phyloP scores from a whole-genome alignment of 331 rosid genomes.

The Cydonia oblonga region DNA sequence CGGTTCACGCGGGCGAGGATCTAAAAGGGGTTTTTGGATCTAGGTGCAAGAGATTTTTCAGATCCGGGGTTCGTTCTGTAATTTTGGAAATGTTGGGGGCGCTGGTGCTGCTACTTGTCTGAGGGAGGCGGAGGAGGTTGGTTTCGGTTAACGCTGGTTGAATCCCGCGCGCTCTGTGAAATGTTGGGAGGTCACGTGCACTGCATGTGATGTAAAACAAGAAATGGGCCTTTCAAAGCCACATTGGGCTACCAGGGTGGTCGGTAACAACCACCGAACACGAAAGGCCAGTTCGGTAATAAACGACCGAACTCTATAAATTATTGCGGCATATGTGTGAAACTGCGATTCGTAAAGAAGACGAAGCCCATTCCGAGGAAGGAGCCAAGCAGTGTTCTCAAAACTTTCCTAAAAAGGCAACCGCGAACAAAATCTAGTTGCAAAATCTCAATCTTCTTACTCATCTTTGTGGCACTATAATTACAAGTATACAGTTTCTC shows the following conservation, averaged over 20 bases:
- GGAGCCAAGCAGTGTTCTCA: neutral
- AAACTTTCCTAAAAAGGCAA: neutral
- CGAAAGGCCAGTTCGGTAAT: too few relatives aligned
- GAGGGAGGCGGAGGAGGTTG: neutral
- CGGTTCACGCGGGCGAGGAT: neutral
- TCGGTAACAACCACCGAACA: too few relatives aligned
- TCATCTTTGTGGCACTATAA: neutral
- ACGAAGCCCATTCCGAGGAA: neutral
- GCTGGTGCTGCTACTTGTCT: neutral
- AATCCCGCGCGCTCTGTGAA: neutral
- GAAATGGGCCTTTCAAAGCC: neutral
- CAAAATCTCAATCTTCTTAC: neutral
- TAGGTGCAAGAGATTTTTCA: neutral
- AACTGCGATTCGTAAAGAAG: neutral
- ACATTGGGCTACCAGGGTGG: too few relatives aligned
- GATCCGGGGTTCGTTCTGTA: neutral
- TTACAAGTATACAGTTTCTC: neutral
- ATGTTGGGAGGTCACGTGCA: neutral
- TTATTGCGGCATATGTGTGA: neutral
- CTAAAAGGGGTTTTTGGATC: neutral
- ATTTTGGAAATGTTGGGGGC: neutral
- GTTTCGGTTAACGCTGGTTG: neutral
- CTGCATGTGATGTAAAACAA: neutral
- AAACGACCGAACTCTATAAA: too few relatives aligned
- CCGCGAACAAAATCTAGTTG: too few relatives aligned